Evolutionary conservation across 2,329 filamentous ascomycete species (phyloP).

Genomic region (Lachnellula occidentalis): DNA sequence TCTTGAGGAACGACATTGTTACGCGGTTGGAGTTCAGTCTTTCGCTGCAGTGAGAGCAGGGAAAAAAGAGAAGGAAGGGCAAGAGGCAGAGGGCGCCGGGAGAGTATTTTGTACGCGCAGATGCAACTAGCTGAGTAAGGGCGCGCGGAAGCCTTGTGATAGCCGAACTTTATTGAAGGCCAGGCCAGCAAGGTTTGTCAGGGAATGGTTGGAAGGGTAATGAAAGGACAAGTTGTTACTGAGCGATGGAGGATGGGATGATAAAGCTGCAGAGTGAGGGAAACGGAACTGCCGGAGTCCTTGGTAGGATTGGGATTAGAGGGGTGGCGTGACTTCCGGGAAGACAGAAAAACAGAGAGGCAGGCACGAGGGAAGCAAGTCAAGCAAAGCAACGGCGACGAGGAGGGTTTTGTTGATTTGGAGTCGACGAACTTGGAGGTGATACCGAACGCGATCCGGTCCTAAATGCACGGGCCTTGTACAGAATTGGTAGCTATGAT

Average conservation of each 20-base stretch:
- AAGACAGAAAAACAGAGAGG: background rate
- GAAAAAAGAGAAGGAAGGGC: background rate
- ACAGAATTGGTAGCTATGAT: too few species aligned
- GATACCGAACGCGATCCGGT: too few species aligned
- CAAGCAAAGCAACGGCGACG: background rate
- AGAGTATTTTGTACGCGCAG: background rate
- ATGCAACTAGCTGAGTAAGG: background rate
- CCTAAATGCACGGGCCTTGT: too few species aligned
- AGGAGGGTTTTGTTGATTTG: background rate
- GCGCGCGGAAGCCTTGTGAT: background rate
- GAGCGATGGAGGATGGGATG: too few species aligned
- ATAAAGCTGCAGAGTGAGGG: background rate
- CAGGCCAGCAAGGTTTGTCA: background rate
- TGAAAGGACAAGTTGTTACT: background rate
- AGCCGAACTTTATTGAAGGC: background rate
- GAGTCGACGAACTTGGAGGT: too few species aligned
- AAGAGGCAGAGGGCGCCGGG: background rate
- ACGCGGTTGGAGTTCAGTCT: background rate
- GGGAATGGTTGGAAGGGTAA: background rate
- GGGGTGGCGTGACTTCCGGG: too few species aligned
- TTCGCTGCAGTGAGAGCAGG: background rate
- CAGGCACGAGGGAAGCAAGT: background rate
- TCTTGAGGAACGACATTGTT: slow-evolving; percentile 29
- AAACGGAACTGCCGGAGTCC: background rate
- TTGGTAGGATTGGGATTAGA: background rate